Base-by-base conservation (phyloP, 2,329 filamentous ascomycete genomes). In the Colletotrichum coccodes region DNA sequence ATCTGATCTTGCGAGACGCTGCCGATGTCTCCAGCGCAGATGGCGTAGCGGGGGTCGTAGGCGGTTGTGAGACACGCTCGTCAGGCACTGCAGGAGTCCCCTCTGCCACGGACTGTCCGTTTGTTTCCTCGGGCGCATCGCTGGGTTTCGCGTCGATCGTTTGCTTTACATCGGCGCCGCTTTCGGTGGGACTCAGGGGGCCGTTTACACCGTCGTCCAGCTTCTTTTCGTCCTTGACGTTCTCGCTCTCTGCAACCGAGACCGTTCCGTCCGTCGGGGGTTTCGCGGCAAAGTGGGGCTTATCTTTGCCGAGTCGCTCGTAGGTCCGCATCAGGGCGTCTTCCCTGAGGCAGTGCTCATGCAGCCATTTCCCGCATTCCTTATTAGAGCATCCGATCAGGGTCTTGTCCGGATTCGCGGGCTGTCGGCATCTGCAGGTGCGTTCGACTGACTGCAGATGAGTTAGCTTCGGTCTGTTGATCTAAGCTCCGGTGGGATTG, bases 351-450 rank as follows among this genome's bases (percentile, higher is more conserved):
- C 90, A 92, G 52, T 89, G 85, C 64, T 88, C 84, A 72, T 92
- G 90, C 68, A 91, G 84, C 90, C 90, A 91, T 61, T 83, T 85
- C 60, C 83, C 84, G 75, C 90, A 92, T 2, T 77, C 74, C 14
- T 82, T 74, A 67, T 84, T 85, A 11, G 84, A 85, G 77, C 89
- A 92, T 64, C 87, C 86, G 56, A 90, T 83, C 44, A 91, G 78
- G 26, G 84, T 83, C 72, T 86, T 87, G 71, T 91, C 89, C 28
- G 89, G 89, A 70, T 91, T 90, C 71, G 88, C 87, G 46, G 89
- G 89, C 6, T 83, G 83, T 68, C 83, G 81, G 78, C 90, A 92
- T 73, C 84, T 86, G 78, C 90, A 91, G 59, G 86, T 83, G 3
- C 83, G 78, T 49, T 87, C 81, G 58, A 88, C 84, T n/a, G 84